Evolutionary conservation across 2,329 filamentous ascomycete genomes (phyloP).

Genomic region (Lachnellula subtilissima): DNA sequence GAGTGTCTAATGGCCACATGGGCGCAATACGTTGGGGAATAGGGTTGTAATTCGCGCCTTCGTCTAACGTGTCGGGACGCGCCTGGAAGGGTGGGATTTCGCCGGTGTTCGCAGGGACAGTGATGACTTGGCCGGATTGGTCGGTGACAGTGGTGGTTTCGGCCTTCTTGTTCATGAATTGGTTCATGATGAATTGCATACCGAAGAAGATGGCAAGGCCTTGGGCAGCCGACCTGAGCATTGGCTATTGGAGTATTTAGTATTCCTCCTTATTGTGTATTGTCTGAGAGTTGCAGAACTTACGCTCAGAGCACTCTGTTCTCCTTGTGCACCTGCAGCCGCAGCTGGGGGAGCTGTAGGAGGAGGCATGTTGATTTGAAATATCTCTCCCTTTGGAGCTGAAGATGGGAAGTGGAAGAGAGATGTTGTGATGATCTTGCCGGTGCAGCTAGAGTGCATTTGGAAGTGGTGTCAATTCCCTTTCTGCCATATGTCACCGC

Average conservation of each 20-base stretch:
- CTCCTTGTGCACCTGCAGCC: constrained; percentile 24
- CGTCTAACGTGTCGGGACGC: constrained; percentile 55
- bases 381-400: constrained; percentile 1
- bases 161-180: constrained; percentile 44
- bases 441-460: too few relatives aligned
- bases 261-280: neutral
- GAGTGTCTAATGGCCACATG: constrained; percentile 77
- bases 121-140: constrained; percentile 49
- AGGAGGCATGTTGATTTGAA: constrained; percentile 29
- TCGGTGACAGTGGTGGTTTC: constrained; percentile 40
- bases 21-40: constrained; percentile 72
- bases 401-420: constrained; percentile 4
- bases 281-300: constrained; percentile 6
- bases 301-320: constrained; percentile 30
- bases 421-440: neutral
- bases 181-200: constrained; percentile 53
- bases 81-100: constrained; percentile 60
- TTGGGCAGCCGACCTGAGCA: constrained; percentile 40
- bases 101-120: constrained; percentile 49
- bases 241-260: constrained; percentile 22
- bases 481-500: too few relatives aligned
- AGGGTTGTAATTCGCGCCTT: constrained; percentile 57
- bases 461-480: too few relatives aligned
- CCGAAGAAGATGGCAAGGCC: constrained; percentile 51
- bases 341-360: constrained; percentile 28